Conservation (phyloP, 768 basidiomycete genomes). For the Serendipita sp. region DNA sequence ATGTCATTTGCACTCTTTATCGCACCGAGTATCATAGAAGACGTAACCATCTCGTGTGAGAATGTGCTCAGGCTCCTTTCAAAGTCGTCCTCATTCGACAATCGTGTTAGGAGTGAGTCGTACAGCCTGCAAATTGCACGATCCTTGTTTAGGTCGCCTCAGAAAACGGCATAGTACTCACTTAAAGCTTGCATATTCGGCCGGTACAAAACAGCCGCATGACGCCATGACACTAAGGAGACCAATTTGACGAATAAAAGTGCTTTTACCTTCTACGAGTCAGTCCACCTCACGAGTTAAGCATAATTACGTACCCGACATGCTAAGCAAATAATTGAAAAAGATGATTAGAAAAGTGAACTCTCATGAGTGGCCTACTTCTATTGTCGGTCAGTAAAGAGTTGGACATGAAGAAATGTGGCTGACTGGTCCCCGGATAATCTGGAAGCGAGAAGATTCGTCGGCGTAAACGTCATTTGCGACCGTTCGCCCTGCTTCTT, state of each 20-base stretch:
- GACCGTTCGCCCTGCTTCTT: slow-evolving; percentile 52
- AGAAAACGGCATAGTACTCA: too few species aligned
- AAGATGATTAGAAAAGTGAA: slow-evolving; percentile 4
- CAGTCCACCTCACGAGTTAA: neutral
- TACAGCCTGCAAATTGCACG: slow-evolving; percentile 38
- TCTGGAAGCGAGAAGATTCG: slow-evolving; percentile 71
- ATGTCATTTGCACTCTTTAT: neutral
- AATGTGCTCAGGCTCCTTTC: slow-evolving; percentile 88
- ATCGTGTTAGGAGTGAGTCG: slow-evolving; percentile 66
- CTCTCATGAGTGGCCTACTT: neutral
- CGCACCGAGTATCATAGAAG: slow-evolving; percentile 77
- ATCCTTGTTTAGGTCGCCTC: too few species aligned
- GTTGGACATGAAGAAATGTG: slow-evolving; percentile 14
- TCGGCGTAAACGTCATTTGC: slow-evolving; percentile 87
- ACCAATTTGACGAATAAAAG: slow-evolving; percentile 78
- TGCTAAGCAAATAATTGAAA: slow-evolving; percentile 24
- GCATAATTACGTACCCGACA: slow-evolving; percentile 33
- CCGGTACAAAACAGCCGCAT: slow-evolving; percentile 85
- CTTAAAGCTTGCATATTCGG: slow-evolving; percentile 85
- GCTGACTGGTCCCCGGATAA: slow-evolving; percentile 60
- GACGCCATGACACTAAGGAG: slow-evolving; percentile 74
- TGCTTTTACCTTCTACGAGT: slow-evolving; percentile 62
- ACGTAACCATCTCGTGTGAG: slow-evolving; percentile 84
- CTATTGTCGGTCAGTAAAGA: neutral
- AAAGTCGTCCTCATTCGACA: slow-evolving; percentile 90